Evolutionary conservation across 2,329 filamentous ascomycete species (phyloP), one percentile per base, ranked within the genome.

Genomic region (Aureobasidium subglaciale): DNA sequence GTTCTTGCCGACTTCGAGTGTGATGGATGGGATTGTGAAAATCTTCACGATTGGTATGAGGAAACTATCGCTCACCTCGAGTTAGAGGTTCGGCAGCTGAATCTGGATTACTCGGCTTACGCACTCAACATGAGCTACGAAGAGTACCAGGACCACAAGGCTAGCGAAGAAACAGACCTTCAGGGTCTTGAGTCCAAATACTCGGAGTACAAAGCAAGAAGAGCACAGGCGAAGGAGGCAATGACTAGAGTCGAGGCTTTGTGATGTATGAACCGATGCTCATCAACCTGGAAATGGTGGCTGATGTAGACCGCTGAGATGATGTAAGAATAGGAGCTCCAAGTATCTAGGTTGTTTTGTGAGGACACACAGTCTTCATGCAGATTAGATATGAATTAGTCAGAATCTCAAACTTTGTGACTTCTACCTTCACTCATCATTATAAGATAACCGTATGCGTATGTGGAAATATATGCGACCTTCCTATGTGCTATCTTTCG

Each of bases 51-150:
- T 16, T 9, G 3, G 11, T 24, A 9, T 18, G 29, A 46, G 7
- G n/a, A 34, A 20, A 2, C 9, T 10, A n/a, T 46, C 18, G 3
- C 7, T 9, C 1, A n/a, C 13, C 2, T 8, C 1, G 18, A 46
- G 18, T 3, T 7, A 5, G 8, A 25, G 2, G 3, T 24, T 41
- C 22, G 8, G n/a, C 32, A 15, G 5, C 11, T 15, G 41, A n/a
- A 11, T 11, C 20, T 22, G 16, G 18, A 15, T 2, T 46, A 46
- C 13, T 16, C 18, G 29, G 13, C 22, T 2, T 9, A 34, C n/a
- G 5, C 3, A 7, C 0, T 5, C 1, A 2, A n/a, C 5, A 22
- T n/a, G 16, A 10, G 3, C 3, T 4, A 34, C 13, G 18, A n/a
- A 32, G 29, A 5, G 1, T 46, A 13, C 5, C 9, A 24, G 3